phyloP scores from a whole-genome alignment of 2,329 filamentous ascomycete species.

The Colletotrichum viniferum region DNA sequence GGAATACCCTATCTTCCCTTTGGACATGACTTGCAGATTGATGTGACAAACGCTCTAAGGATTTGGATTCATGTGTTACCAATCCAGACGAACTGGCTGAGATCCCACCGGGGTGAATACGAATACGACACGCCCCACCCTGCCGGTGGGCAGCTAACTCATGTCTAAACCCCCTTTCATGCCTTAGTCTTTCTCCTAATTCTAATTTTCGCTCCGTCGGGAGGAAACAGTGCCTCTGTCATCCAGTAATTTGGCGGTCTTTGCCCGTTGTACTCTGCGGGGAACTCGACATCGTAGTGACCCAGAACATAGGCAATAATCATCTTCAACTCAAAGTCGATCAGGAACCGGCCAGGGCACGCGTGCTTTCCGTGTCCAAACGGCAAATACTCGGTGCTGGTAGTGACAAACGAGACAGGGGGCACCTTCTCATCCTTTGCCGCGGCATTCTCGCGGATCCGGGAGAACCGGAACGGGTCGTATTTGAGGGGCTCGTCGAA shows the following conservation, averaged over 20 bases:
- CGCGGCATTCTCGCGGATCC: slow-evolving; percentile 33
- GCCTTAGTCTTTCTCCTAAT: not conserved
- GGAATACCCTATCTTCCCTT: not conserved
- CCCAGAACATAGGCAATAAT: slow-evolving; percentile 23
- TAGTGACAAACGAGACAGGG: slow-evolving; percentile 32
- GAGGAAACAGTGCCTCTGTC: slow-evolving; percentile 14
- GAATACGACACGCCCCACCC: not conserved
- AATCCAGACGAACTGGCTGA: not conserved
- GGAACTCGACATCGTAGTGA: slow-evolving; percentile 21
- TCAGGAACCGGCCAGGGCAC: slow-evolving; percentile 33
- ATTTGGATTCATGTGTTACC: not conserved
- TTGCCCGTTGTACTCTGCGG: slow-evolving; percentile 15
- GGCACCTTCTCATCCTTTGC: slow-evolving; percentile 22
- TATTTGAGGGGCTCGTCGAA: slow-evolving; percentile 40
- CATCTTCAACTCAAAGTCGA: slow-evolving; percentile 38
- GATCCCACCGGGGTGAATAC: not conserved
- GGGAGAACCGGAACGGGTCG: slow-evolving; percentile 46
- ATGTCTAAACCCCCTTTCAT: not conserved
- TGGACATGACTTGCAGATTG: not conserved
- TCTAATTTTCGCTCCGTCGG: not conserved
- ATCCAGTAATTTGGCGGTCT: slow-evolving; percentile 17
- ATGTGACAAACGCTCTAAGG: not conserved
- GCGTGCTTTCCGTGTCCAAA: slow-evolving; percentile 41
- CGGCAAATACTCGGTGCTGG: slow-evolving; percentile 30
- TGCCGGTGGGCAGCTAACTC: not conserved